Conservation (phyloP, 805 yeast genomes). For the Komagataella phaffii region DNA sequence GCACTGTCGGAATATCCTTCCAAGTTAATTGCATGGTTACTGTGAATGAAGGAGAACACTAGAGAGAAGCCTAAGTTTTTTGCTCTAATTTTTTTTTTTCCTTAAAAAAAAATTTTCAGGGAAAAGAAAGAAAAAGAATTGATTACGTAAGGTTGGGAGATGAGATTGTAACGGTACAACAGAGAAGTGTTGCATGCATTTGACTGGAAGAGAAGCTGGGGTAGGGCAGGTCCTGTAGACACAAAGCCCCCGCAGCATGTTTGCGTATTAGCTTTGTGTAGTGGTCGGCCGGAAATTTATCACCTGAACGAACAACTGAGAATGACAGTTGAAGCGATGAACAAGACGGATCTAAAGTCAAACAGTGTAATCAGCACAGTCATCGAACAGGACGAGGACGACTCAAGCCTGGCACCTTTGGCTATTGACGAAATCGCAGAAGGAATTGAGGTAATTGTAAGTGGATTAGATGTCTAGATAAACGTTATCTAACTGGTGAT, state of each 20-base stretch:
- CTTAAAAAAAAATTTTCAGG: constrained; percentile 1
- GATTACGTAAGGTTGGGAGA: not conserved
- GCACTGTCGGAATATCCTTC: constrained; percentile 96
- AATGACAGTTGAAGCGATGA: not conserved
- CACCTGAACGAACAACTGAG: not conserved
- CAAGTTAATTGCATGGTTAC: constrained; percentile 82
- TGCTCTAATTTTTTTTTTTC: not conserved
- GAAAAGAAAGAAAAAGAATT: not conserved
- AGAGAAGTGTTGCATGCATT: not conserved
- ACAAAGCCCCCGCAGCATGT: not conserved
- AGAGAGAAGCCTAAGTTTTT: not conserved
- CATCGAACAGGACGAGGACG: not conserved
- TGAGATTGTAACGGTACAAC: not conserved
- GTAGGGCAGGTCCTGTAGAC: not conserved
- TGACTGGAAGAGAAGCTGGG: not conserved
- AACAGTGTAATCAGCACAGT: not conserved
- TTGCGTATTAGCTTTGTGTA: not conserved
- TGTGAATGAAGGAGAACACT: not conserved
- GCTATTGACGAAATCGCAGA: not conserved
- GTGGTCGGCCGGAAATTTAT: no score
- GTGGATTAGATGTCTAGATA: not conserved
- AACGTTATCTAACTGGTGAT: not conserved
- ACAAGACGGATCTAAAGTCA: not conserved
- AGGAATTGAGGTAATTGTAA: not conserved
- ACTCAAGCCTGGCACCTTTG: not conserved